Evolutionary conservation across 1,139 yeast genomes (phyloP).

Genomic region (Geotrichum carabidarum): DNA sequence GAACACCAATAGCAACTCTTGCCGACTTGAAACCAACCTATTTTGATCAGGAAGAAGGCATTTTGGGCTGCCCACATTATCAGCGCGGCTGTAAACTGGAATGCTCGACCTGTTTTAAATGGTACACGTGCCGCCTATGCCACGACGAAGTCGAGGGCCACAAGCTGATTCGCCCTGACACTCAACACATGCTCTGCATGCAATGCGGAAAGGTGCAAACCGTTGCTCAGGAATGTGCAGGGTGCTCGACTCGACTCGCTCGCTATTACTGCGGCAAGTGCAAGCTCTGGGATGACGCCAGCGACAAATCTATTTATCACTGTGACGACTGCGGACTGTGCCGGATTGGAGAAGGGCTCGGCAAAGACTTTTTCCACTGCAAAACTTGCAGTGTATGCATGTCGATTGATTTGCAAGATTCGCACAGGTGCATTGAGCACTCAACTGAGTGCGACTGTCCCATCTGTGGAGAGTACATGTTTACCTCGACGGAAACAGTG

Average conservation of each 20-base stretch:
- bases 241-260: conserved; percentile 64
- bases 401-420: conserved; percentile 68
- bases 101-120: conserved; percentile 66
- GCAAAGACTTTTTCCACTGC: conserved; percentile 87
- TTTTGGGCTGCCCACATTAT: conserved; percentile 78
- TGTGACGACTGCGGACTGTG: conserved; percentile 93
- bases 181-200: conserved; percentile 75
- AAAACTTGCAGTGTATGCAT: conserved; percentile 86
- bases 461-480: conserved; percentile 86
- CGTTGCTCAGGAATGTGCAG: conserved; percentile 63
- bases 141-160: conserved; percentile 67
- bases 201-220: conserved; percentile 67
- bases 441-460: conserved; percentile 91
- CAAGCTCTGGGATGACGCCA: conserved; percentile 69
- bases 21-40: conserved; percentile 50
- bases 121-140: conserved; percentile 82
- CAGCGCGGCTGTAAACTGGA: conserved; percentile 78
- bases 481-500: conserved; percentile 76
- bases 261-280: conserved; percentile 73
- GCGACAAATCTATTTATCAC: conserved; percentile 76
- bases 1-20: conserved; percentile 39
- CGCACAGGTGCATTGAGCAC: conserved; percentile 78
- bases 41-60: conserved; percentile 42
- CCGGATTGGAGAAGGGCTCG: conserved; percentile 80
- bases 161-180: conserved; percentile 56